These are phyloP conservation scores for Penicillium sp. DNA, from an alignment of 2,329 filamentous ascomycete genomes.

Conservation along the genomic window DNA sequence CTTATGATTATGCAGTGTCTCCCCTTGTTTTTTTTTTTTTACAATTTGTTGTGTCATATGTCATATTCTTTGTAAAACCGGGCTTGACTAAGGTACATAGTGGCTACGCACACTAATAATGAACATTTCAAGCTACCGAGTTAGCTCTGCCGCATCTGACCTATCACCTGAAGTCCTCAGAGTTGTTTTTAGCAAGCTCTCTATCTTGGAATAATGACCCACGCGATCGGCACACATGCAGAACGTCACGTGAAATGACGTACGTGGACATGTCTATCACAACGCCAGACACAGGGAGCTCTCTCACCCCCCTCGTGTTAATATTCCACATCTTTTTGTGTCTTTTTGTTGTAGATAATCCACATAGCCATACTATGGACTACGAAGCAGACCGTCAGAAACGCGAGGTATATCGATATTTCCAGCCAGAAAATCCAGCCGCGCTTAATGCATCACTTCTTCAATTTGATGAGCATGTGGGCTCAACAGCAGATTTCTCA, in stretches of 20 bases:
- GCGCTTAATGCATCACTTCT: constrained; percentile 3
- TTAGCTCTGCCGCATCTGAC: not conserved
- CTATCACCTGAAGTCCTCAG: not conserved
- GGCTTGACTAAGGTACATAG: not conserved
- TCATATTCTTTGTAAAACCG: not conserved
- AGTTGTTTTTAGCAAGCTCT: not conserved
- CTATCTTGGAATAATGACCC: too few relatives aligned
- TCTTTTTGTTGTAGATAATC: not conserved
- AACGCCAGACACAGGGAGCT: not conserved
- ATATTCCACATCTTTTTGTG: not conserved
- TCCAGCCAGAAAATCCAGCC: constrained; percentile 12
- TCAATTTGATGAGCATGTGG: not conserved
- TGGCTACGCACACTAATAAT: not conserved
- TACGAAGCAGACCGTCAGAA: constrained; percentile 13
- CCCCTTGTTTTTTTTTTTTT: not conserved
- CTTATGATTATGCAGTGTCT: not conserved
- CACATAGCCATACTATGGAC: not conserved
- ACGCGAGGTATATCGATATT: constrained; percentile 19
- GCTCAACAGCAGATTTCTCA: not conserved
- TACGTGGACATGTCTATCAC: not conserved
- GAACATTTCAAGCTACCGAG: not conserved
- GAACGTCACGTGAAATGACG: not conserved
- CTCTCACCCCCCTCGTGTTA: not conserved
- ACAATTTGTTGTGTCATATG: not conserved
- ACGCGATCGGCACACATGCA: not conserved